Percentiles rank a stretch among this genome's conserved stretches.
Conservation (phyloP, 345 rosid genomes). For the Salix viminalis region DNA sequence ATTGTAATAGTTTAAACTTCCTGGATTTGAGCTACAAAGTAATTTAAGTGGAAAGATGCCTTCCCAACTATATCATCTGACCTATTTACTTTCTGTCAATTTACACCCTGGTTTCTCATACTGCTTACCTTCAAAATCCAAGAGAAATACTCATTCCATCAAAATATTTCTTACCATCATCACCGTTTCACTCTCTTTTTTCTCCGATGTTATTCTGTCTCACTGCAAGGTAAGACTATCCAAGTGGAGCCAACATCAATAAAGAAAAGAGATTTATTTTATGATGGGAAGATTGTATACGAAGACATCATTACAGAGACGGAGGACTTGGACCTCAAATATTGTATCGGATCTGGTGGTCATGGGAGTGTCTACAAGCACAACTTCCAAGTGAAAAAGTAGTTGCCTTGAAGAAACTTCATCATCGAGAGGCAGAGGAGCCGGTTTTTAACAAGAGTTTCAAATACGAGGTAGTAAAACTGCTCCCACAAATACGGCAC, state of each 20-base stretch:
- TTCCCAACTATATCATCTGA: not conserved
- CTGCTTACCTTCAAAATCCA: not conserved
- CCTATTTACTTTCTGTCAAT: not conserved
- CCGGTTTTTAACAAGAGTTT: not conserved
- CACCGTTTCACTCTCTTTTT: not conserved
- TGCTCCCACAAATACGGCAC: not conserved
- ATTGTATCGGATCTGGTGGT: not conserved
- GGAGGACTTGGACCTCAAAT: not conserved
- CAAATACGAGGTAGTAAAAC: not conserved
- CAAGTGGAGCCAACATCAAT: not conserved
- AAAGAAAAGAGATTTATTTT: not conserved
- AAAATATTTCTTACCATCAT: not conserved
- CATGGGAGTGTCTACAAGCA: conserved; percentile 1
- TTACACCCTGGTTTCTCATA: not conserved
- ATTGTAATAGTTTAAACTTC: not conserved
- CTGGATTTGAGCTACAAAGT: not conserved
- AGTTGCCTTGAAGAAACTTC: conserved; percentile 2
- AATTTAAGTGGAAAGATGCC: not conserved
- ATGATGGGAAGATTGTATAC: conserved; percentile 1
- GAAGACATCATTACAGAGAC: conserved; percentile 6
- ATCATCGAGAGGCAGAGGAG: not conserved
- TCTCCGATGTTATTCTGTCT: not conserved
- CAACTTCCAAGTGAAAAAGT: not conserved
- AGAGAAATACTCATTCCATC: not conserved
- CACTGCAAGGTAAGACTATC: not conserved